phyloP scores from a whole-genome alignment of 352 stramenopile genomes.

The Pythium phragmitis region DNA sequence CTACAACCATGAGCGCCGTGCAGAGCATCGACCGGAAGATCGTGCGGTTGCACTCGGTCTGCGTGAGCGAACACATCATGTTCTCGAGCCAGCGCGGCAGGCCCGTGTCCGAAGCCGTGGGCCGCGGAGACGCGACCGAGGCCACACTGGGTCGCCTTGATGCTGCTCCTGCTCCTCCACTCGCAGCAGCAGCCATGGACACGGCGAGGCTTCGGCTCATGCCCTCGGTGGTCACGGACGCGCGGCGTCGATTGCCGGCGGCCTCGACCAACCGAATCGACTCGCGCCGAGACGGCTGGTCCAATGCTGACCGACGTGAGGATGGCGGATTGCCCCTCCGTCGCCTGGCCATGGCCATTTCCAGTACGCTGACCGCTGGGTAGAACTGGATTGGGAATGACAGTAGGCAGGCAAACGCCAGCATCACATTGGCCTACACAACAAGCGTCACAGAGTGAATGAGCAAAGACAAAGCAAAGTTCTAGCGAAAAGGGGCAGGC shows the following conservation, averaged over 20 bases:
- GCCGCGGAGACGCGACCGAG: not conserved
- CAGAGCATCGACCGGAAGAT: constrained; percentile 84
- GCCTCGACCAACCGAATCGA: constrained; percentile 33
- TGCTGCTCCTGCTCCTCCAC: not conserved
- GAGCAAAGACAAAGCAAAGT: too few relatives aligned
- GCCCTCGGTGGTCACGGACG: constrained; percentile 29
- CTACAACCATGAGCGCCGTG: constrained; percentile 68
- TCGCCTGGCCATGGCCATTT: constrained; percentile 53
- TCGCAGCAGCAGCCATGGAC: constrained; percentile 4
- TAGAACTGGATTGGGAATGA: constrained; percentile 86
- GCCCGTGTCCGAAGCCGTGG: not conserved
- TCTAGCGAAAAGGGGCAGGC: not conserved
- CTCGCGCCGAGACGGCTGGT: constrained; percentile 7
- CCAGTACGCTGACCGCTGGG: constrained; percentile 68
- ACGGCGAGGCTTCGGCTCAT: constrained; percentile 22
- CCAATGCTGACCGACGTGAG: constrained; percentile 33
- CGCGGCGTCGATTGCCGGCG: constrained; percentile 30
- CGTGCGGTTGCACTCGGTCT: constrained; percentile 79
- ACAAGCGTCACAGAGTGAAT: not conserved
- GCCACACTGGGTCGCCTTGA: constrained; percentile 3
- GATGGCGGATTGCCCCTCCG: constrained; percentile 7
- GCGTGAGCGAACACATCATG: constrained; percentile 50
- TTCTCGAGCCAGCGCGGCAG: constrained; percentile 39
- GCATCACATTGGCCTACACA: constrained; percentile 55
- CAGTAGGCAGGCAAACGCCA: constrained; percentile 71